phyloP scores from a whole-genome alignment of 192 early-diverging fungal species.

The Allomyces javanicus region DNA sequence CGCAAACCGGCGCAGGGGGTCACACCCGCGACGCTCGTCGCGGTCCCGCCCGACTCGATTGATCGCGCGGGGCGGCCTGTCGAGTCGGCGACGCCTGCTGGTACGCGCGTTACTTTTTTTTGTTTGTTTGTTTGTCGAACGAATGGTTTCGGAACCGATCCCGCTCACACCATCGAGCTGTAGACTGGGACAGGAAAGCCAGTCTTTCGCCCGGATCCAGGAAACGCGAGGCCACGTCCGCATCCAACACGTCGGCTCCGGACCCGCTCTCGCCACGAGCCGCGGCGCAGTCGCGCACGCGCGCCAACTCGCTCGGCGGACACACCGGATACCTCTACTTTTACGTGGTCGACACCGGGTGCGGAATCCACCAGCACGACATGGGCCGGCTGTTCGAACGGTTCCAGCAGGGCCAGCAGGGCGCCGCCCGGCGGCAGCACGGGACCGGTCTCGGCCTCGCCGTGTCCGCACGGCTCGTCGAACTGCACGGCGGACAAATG shows the following conservation, averaged over 20 bases:
- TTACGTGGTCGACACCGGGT: constrained; percentile 58
- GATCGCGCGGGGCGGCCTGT: no score
- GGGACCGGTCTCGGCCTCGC: constrained; percentile 71
- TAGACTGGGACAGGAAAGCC: no score
- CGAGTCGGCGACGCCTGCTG: no score
- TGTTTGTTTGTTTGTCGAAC: neutral
- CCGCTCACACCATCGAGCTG: no score
- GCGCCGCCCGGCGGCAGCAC: neutral
- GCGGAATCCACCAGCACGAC: constrained; percentile 61
- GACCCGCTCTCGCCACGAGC: neutral
- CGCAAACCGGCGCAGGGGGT: no score
- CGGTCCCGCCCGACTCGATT: no score
- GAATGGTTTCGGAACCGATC: no score
- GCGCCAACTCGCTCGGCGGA: neutral
- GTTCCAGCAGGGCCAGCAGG: constrained; percentile 67
- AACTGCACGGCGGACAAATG: constrained; percentile 57
- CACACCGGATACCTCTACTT: constrained; percentile 14
- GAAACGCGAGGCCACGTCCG: no score
- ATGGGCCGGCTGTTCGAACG: constrained; percentile 58
- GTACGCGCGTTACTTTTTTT: neutral
- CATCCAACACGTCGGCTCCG: neutral
- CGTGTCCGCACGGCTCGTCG: constrained; percentile 56
- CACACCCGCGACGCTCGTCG: no score
- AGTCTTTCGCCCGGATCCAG: no score
- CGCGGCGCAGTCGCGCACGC: no score